Conservation (phyloP, 1,284 basidiomycete species). For the Cryptococcus hybrid region DNA sequence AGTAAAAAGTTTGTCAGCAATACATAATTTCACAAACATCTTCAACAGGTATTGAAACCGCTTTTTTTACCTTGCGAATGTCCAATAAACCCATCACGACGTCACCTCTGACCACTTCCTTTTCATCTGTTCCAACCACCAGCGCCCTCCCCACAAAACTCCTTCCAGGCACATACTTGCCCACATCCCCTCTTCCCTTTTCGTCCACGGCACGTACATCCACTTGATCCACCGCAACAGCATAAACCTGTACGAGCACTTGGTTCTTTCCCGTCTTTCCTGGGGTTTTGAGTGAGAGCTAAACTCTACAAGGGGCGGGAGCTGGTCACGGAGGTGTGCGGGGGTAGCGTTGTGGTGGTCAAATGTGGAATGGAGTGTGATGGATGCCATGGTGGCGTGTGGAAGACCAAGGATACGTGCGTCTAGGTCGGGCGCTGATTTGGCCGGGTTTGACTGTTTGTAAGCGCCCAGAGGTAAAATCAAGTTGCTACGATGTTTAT, state of each 20-base stretch:
- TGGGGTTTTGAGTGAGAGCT: slow-evolving; percentile 71
- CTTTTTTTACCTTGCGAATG: slow-evolving; percentile 64
- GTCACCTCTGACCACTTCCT: slow-evolving; percentile 68
- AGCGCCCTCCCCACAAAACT: slow-evolving; percentile 76
- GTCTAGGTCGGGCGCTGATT: slow-evolving; percentile 59
- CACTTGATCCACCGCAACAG: slow-evolving; percentile 70
- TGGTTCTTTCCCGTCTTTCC: slow-evolving; percentile 62
- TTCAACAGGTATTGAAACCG: too few relatives aligned
- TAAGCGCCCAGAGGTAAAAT: slow-evolving; percentile 63
- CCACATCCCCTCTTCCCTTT: slow-evolving; percentile 46
- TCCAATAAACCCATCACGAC: slow-evolving; percentile 78
- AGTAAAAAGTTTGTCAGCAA: neutral
- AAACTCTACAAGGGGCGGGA: slow-evolving; percentile 55
- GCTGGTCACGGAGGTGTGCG: slow-evolving; percentile 50
- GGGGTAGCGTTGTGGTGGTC: slow-evolving; percentile 46
- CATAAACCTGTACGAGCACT: slow-evolving; percentile 79
- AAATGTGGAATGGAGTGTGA: slow-evolving; percentile 55
- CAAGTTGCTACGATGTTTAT: slow-evolving; percentile 61
- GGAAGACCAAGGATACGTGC: slow-evolving; percentile 70
- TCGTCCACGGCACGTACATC: slow-evolving; percentile 64
- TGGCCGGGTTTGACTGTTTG: slow-evolving; percentile 47
- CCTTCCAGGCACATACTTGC: slow-evolving; percentile 65
- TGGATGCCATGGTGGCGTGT: slow-evolving; percentile 78
- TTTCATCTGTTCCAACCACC: slow-evolving; percentile 75
- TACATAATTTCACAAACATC: too few relatives aligned